Percentiles rank a stretch among this genome's conserved stretches.
These are phyloP conservation scores for Tuber borchii DNA, from an alignment of 495 filamentous ascomycete species.

Conservation along the genomic window DNA sequence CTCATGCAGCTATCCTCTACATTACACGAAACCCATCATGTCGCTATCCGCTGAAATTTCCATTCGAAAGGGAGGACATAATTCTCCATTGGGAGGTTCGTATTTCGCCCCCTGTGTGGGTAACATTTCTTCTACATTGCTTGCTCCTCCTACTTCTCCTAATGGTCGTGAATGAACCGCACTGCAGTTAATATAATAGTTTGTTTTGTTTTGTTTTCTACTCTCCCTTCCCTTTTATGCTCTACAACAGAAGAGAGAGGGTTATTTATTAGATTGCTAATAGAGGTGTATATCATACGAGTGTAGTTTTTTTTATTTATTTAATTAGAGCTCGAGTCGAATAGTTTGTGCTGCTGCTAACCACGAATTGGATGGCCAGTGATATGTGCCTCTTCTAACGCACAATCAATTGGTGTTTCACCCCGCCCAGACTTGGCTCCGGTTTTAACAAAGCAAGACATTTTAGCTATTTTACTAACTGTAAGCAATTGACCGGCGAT, in stretches of 20 bases:
- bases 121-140: neutral
- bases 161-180: neutral
- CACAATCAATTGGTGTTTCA: neutral
- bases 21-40: conserved; percentile 2
- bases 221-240: neutral
- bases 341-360: neutral
- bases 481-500: neutral
- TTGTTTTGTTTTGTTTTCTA: neutral
- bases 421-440: neutral
- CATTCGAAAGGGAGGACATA: neutral
- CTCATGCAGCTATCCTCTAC: neutral
- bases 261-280: neutral
- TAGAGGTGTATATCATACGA: neutral
- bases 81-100: neutral
- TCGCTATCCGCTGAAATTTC: neutral
- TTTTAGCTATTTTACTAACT: neutral
- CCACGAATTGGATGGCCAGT: neutral
- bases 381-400: neutral
- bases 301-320: neutral
- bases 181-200: neutral
- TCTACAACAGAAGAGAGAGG: neutral
- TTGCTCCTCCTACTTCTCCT: neutral
- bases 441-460: neutral
- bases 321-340: neutral
- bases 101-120: neutral